Percentiles rank a stretch among this genome's conserved stretches.
These are phyloP conservation scores for Rubus idaeus DNA, from an alignment of 306 rosid species.

Conservation along the genomic window DNA sequence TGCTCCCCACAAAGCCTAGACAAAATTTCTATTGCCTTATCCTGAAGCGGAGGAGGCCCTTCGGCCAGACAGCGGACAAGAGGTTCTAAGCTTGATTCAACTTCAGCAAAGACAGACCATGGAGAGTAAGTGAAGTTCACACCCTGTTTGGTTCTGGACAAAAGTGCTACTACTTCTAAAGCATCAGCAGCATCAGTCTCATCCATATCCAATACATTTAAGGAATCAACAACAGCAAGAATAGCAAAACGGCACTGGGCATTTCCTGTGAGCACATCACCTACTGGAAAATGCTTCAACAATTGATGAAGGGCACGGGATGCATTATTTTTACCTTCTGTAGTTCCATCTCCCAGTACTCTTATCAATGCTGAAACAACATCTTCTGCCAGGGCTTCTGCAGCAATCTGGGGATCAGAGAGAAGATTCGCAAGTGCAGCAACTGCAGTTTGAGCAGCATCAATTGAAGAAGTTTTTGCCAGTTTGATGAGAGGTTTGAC, in stretches of 20 bases:
- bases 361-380: constrained; percentile 78
- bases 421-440: constrained; percentile 96
- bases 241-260: constrained; percentile 66
- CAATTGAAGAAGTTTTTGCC: constrained; percentile 88
- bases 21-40: constrained; percentile 82
- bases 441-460: constrained; percentile 89
- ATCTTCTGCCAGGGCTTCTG: constrained; percentile 75
- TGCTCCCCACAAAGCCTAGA: constrained; percentile 84
- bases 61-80: constrained; percentile 76
- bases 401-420: constrained; percentile 74
- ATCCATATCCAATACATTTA: constrained; percentile 58
- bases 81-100: constrained; percentile 68
- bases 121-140: constrained; percentile 50
- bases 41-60: constrained; percentile 78
- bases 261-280: constrained; percentile 67
- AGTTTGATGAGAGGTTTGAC: constrained; percentile 77
- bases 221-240: constrained; percentile 78
- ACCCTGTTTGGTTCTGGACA: constrained; percentile 71
- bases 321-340: constrained; percentile 82
- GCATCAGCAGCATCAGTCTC: constrained; percentile 72
- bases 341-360: constrained; percentile 81
- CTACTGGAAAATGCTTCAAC: constrained; percentile 75
- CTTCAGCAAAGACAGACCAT: constrained; percentile 68
- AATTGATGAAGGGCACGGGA: constrained; percentile 85
- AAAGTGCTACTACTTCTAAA: constrained; percentile 76